Percentiles rank a stretch among this genome's conserved stretches.
These are phyloP conservation scores for Chytriomyces hyalinus DNA, from an alignment of 192 early-diverging fungal genomes.

Conservation along the genomic window DNA sequence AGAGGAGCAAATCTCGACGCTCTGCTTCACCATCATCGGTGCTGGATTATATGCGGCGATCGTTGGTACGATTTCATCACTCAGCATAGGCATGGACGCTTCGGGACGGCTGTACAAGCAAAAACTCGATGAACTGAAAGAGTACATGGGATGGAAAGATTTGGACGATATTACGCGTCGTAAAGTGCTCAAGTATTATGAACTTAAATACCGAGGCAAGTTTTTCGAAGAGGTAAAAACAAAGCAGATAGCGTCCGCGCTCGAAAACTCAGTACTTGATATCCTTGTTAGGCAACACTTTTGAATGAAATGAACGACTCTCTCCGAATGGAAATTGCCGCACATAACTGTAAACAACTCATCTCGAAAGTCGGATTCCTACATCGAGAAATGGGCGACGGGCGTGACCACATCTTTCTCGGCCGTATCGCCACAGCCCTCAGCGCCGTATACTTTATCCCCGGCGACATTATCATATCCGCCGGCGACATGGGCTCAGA, in stretches of 20 bases:
- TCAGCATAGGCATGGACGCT: conserved; percentile 56
- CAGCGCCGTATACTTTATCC: conserved; percentile 40
- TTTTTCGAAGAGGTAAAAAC: conserved; percentile 51
- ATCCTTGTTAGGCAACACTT: conserved; percentile 15
- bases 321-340: conserved; percentile 49
- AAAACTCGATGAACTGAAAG: conserved; percentile 57
- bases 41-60: conserved; percentile 47
- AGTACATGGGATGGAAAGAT: conserved; percentile 55
- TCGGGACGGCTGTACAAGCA: conserved; percentile 42
- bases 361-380: conserved; percentile 54
- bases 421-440: conserved; percentile 46
- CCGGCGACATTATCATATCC: conserved; percentile 49
- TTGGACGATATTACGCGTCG: conserved; percentile 16
- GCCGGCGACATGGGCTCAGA: conserved; percentile 51
- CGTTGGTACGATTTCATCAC: conserved; percentile 56
- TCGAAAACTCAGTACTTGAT: background rate
- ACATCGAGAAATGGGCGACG: conserved; percentile 40
- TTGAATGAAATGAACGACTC: conserved; percentile 51
- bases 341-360: conserved; percentile 51
- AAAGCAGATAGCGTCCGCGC: background rate
- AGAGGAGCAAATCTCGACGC: conserved; percentile 39
- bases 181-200: conserved; percentile 46
- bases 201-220: conserved; percentile 56
- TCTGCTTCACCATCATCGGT: conserved; percentile 42
- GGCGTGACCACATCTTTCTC: conserved; percentile 49